These are phyloP conservation scores for Cadophora sp. DNA, from an alignment of 2,329 filamentous ascomycete species.

Conservation along the genomic window DNA sequence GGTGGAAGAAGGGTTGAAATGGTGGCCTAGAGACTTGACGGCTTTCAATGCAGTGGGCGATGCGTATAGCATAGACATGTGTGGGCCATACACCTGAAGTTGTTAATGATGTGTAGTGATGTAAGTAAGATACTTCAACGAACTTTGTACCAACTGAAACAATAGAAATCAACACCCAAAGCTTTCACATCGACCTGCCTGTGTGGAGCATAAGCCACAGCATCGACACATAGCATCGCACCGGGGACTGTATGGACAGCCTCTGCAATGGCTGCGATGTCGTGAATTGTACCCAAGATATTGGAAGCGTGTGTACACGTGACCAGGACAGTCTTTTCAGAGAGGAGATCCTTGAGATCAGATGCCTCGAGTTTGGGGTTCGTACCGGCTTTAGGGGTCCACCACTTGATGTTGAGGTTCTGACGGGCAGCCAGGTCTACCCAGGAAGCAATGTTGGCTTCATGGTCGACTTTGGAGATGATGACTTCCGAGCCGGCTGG, in stretches of 20 bases:
- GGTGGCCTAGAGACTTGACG: conserved; percentile 67
- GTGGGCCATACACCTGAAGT: conserved; percentile 71
- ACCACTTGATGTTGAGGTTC: conserved; percentile 72
- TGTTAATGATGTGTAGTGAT: conserved; percentile 1
- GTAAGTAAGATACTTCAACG: background rate
- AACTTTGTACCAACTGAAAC: conserved; percentile 82
- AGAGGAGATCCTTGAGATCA: conserved; percentile 65
- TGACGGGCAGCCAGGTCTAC: conserved; percentile 68
- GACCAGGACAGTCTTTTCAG: conserved; percentile 70
- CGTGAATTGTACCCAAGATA: conserved; percentile 74
- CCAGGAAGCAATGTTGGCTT: conserved; percentile 80
- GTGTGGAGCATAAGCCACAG: conserved; percentile 79
- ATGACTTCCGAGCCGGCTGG: conserved; percentile 69
- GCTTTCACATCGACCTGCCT: conserved; percentile 70
- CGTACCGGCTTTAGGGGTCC: conserved; percentile 56
- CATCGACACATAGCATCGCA: conserved; percentile 75
- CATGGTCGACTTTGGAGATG: conserved; percentile 76
- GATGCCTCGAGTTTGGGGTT: conserved; percentile 66
- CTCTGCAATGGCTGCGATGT: conserved; percentile 61
- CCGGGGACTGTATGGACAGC: conserved; percentile 55
- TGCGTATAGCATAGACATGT: conserved; percentile 74
- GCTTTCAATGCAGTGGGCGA: conserved; percentile 60
- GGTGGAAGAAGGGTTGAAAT: conserved; percentile 66
- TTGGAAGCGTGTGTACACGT: conserved; percentile 78
- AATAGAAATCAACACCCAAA: conserved; percentile 76